Evolutionary conservation across 192 early-diverging fungal species (phyloP), one percentile per base, ranked within the genome.

Genomic region (Obelidium mucronatum): DNA sequence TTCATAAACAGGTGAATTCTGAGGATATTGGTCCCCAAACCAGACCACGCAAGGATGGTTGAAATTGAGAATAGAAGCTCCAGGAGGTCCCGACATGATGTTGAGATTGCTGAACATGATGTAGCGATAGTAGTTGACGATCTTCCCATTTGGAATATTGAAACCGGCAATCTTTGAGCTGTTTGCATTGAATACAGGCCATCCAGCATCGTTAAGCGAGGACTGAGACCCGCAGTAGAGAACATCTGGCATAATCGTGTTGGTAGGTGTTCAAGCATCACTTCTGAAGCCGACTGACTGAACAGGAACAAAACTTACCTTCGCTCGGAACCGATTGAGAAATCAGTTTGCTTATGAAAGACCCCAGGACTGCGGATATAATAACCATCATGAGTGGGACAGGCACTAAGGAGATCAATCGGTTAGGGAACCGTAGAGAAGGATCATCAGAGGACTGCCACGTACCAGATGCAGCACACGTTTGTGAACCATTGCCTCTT

Each of bases 361-460:
- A 80, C 70, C 84, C 84, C 74, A 90, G 67, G 4, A 91, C 71
- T 42, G 81, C 80, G n/a, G 88, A 78, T 35, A 89, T 85, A 1
- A 82, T 65, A 39, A 91, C 86, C 88, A 91, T 91, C n/a, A 91
- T n/a, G n/a, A n/a, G n/a, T n/a, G n/a, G n/a, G n/a, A n/a, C n/a
- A n/a, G n/a, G n/a, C n/a, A n/a, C n/a, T n/a, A 59, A 31, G 90
- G 79, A 0, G 91, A 89, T 58, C 91, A 92, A 40, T 84, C 33
- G 11, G 79, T 42, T 37, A 56, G 44, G 72, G 87, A 22, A 26
- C 64, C n/a, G 24, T 2, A n/a, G 11, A 15, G 11, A n/a, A 4
- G 2, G 64, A 33, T 35, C 3, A 22, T 1, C 13, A 26, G 35
- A 2, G 2, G 37, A 66, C 30, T 17, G 2, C 3, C 39, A 24